Evolutionary conservation across 139 green algal species (phyloP), one percentile per base, ranked within the genome.

Genomic region (Picochlorum sp.): DNA sequence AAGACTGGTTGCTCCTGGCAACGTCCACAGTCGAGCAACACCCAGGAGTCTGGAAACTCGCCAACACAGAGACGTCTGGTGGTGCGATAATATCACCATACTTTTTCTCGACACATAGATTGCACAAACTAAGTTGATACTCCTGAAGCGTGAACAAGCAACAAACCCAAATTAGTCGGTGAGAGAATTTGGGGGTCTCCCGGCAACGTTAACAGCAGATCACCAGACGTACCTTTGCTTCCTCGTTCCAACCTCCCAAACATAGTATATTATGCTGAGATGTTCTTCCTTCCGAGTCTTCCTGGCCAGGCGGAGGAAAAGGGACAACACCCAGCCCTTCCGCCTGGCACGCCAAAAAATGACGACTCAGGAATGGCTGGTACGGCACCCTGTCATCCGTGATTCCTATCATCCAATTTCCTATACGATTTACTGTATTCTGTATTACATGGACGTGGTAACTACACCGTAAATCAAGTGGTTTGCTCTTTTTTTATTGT

Each of bases 171-270:
- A 30, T 18, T 30, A 9, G 21, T 30, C 15, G 21, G 18, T 30
- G 21, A 30, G 21, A 30, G 23, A 18, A 13, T 54, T 3, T 21
- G 47, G n/a, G 5, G 5, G n/a, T 34, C 7, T 30, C 6, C 26
- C 13, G 13, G 51, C 18, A 11, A 41, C 34, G 8, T 41, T 6
- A 6, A 18, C 18, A 34, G 21, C 51, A 59, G 16, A 1, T 23
- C 10, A 57, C 3, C 50, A n/a, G n/a, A 2, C 58, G 9, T 52
- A 65, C 58, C 58, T 65, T 21, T 31, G 58, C n/a, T 57, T 65
- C 58, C 23, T 65, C 58, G 23, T 59, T 65, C 58, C 58, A 65
- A 57, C 58, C 58, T 57, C 20, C 15, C 7, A 59, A 52, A 23
- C n/a, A 21, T 6, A 65, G 28, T 6, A 51, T 45, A 30, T 65